A percentile compares a stretch with the other conserved stretches of the same genome.
Evolutionary conservation across 805 yeast species (phyloP).

Genomic region (Lipomyces chichibuensis): DNA sequence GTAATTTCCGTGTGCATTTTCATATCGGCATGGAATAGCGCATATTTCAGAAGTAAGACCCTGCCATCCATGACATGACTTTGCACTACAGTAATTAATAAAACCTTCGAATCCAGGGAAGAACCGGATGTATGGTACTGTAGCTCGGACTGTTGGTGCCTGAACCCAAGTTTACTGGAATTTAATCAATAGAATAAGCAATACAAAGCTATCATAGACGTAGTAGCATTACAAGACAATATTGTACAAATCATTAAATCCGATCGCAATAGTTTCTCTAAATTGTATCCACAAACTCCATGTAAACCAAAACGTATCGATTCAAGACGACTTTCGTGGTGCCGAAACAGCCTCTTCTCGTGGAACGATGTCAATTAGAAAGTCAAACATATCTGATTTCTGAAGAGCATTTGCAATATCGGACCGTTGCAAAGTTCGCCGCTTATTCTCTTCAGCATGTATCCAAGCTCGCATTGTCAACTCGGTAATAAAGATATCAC

Average conservation of each 20-base stretch:
- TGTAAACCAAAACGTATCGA: neutral
- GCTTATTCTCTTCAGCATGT: conserved; percentile 93
- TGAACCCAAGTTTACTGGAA: neutral
- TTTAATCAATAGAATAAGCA: neutral
- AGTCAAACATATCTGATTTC: conserved; percentile 96
- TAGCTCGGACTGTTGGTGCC: neutral
- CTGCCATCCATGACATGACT: neutral
- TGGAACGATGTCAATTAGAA: conserved; percentile 93
- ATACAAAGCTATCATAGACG: neutral
- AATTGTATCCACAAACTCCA: neutral
- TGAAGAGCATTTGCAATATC: conserved; percentile 96
- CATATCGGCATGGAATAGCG: too few relatives aligned
- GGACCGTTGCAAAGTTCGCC: conserved; percentile 89
- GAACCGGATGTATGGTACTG: neutral
- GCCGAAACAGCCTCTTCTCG: conserved; percentile 62
- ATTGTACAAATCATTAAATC: conserved; percentile 1
- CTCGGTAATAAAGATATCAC: conserved; percentile 96
- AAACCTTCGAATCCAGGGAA: neutral
- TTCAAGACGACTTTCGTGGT: conserved; percentile 19
- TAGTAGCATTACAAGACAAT: neutral
- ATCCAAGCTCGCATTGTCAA: conserved; percentile 99
- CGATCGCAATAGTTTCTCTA: neutral
- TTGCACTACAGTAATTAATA: neutral
- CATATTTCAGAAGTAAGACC: neutral
- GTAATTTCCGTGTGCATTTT: neutral